phyloP scores from a whole-genome alignment of 768 basidiomycete genomes.

The Agaricus sinodeliciosus region DNA sequence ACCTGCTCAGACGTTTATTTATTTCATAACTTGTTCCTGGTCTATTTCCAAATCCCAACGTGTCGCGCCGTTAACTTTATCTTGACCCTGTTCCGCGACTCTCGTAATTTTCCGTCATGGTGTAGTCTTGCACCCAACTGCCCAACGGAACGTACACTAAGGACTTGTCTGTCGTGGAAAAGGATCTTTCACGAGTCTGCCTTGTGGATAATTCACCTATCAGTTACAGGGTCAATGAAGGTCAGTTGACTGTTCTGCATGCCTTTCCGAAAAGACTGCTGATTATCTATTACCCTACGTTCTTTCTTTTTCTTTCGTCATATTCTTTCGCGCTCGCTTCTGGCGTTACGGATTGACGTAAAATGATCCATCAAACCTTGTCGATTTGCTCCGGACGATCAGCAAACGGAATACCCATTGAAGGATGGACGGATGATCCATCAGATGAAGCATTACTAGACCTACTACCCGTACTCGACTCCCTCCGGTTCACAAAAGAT shows the following conservation, averaged over 20 bases:
- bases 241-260: slow-evolving; percentile 34
- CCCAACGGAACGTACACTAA: slow-evolving; percentile 94
- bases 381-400: background rate
- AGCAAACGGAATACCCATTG: slow-evolving; percentile 99
- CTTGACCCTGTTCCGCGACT: background rate
- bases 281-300: slow-evolving; percentile 3
- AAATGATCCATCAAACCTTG: too few species aligned
- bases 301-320: slow-evolving; percentile 1
- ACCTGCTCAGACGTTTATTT: slow-evolving; percentile 4
- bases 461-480: slow-evolving; percentile 91
- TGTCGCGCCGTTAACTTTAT: background rate
- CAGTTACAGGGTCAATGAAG: slow-evolving; percentile 88
- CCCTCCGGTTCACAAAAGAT: slow-evolving; percentile 91
- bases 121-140: slow-evolving; percentile 85
- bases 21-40: slow-evolving; percentile 5
- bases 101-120: background rate
- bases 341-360: background rate
- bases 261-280: background rate
- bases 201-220: slow-evolving; percentile 95
- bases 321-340: background rate
- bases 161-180: slow-evolving; percentile 80
- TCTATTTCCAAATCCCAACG: slow-evolving; percentile 2
- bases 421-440: slow-evolving; percentile 98
- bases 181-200: slow-evolving; percentile 88
- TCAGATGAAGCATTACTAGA: slow-evolving; percentile 95